Base-by-base conservation (phyloP, 73 alveolate genomes). In the Paraurostyla sp. region DNA sequence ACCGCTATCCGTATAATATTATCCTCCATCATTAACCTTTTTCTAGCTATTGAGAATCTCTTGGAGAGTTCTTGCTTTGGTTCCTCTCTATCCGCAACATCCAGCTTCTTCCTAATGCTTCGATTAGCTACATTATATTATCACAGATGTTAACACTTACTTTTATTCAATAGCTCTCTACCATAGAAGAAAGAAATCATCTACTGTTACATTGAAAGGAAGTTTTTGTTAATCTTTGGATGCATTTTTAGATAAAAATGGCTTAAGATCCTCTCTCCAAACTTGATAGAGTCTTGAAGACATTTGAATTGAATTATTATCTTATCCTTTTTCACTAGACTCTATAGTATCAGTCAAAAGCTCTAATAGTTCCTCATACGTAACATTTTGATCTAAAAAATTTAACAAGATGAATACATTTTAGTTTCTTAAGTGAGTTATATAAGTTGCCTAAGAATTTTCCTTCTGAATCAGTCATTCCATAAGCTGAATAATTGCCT, bases 401-500 rank as follows among this genome's bases (percentile, higher is more conserved):
- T 22, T 68, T 23, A 15, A 33, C 1, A 15, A 73, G 33, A 62
- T 30, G 3, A 15, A 18, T 73, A 73, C 86, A 73, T 73, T 73
- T 73, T 3, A 73, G 27, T 46, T 11, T 18, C 29, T 73, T 73
- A 3, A 73, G 29, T 18, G 22, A 29, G 33, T 46, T 13, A 27
- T 73, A 73, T 2, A 73, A 9, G 42, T 48, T 73, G 22, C 54
- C 20, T 6, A 73, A 4, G 50, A 73, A 73, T 36, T 73, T 73
- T 40, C 86, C 86, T 45, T 73, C 86, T 42, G 7, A 15, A 46
- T 73, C 86, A 33, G 86, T 73, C 15, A 73, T 23, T 6, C 86
- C 86, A 73, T 73, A 73, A 0, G 86, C 86, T 1, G 86, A 51
- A 27, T 73, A 73, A 25, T 43, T 48, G 42, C 86, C 86, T 56